Percentiles rank a stretch among this genome's conserved stretches.
Evolutionary conservation across 768 basidiomycete species (phyloP).

Genomic region (Pleurotus tuber-regium): DNA sequence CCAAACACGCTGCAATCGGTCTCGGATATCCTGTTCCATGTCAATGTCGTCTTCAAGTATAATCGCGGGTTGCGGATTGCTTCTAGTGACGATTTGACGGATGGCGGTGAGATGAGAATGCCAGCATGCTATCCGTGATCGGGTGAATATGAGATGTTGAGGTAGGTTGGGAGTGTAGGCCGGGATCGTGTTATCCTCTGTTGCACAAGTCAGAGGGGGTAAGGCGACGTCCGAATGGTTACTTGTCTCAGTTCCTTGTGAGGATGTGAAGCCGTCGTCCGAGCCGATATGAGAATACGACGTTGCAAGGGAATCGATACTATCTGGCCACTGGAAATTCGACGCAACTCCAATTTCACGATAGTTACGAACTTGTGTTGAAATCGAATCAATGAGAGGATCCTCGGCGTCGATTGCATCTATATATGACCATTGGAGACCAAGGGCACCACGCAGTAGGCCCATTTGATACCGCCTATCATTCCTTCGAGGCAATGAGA

Average conservation of each 20-base stretch:
- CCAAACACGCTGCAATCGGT: conserved; percentile 46
- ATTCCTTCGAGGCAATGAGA: conserved; percentile 55
- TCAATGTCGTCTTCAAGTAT: conserved; percentile 82
- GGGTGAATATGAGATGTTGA: conserved; percentile 50
- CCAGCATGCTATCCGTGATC: conserved; percentile 68
- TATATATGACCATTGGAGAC: conserved; percentile 51
- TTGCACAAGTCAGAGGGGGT: conserved; percentile 41
- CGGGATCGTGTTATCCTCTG: conserved; percentile 33
- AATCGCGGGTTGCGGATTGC: conserved; percentile 36
- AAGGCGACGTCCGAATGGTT: conserved; percentile 9
- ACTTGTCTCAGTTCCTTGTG: not conserved
- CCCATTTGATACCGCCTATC: conserved; percentile 64
- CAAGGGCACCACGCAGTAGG: conserved; percentile 40
- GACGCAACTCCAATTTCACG: conserved; percentile 20
- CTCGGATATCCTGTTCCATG: conserved; percentile 61
- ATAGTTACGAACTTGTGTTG: conserved; percentile 37
- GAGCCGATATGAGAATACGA: conserved; percentile 9
- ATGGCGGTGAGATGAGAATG: conserved; percentile 61
- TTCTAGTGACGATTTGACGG: conserved; percentile 34
- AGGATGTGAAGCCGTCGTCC: not conserved
- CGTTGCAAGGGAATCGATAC: conserved; percentile 27
- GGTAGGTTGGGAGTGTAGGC: conserved; percentile 35
- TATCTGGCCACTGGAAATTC: conserved; percentile 37
- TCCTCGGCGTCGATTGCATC: conserved; percentile 44
- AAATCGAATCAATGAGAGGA: conserved; percentile 35